phyloP scores from a whole-genome alignment of 345 rosid species.

The Citrus sp. region DNA sequence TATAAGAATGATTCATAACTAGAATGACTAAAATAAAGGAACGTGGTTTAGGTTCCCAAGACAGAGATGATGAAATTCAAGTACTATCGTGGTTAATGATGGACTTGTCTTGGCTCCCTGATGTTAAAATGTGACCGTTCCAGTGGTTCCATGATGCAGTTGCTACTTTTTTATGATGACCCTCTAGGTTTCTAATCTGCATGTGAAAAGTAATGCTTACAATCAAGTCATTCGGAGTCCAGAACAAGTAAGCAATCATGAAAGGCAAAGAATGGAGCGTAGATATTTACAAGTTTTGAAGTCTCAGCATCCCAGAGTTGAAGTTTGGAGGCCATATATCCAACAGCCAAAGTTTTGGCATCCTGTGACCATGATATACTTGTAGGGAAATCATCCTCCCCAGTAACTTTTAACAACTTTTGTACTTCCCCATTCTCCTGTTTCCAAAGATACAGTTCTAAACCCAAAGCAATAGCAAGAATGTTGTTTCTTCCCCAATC shows the following conservation, averaged over 20 bases:
- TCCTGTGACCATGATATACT: conserved; percentile 46
- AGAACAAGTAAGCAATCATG: not conserved
- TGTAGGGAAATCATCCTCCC: conserved; percentile 28
- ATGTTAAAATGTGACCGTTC: conserved; percentile 38
- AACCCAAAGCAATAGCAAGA: conserved; percentile 43
- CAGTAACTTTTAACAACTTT: conserved; percentile 23
- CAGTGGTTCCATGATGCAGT: conserved; percentile 43
- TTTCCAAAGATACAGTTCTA: conserved; percentile 38
- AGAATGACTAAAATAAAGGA: not conserved
- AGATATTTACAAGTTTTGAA: conserved; percentile 37
- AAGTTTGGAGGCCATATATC: conserved; percentile 34
- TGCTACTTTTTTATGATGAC: conserved; percentile 37
- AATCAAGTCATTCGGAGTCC: not conserved
- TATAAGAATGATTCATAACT: not conserved
- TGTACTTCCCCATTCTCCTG: conserved; percentile 15
- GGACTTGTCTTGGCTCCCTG: conserved; percentile 47
- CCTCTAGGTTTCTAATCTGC: conserved; percentile 37
- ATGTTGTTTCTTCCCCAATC: conserved; percentile 50
- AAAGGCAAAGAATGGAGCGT: not conserved
- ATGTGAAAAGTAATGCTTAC: not conserved
- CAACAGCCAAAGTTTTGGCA: conserved; percentile 35
- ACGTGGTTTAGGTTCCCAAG: not conserved
- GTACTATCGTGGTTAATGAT: conserved; percentile 51
- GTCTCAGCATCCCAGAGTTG: conserved; percentile 48
- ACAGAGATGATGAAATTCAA: not conserved